Evolutionary conservation across 768 basidiomycete species (phyloP).

Genomic region (Suillus luteus): DNA sequence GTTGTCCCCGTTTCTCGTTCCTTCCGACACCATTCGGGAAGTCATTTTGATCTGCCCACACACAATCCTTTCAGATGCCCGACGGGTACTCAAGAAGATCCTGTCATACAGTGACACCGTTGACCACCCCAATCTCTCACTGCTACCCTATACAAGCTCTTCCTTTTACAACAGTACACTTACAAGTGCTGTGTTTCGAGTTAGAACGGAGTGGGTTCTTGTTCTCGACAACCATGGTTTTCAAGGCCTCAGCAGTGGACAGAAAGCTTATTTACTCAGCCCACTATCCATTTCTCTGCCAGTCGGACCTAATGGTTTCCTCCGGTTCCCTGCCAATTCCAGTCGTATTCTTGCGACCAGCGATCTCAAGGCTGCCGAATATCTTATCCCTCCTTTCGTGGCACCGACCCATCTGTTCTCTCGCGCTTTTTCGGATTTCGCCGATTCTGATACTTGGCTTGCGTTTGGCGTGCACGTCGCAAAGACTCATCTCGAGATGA

Average conservation of each 20-base stretch:
- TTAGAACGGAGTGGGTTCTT: constrained; percentile 52
- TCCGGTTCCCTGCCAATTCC: constrained; percentile 24
- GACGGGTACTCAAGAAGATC: constrained; percentile 36
- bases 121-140: constrained; percentile 45
- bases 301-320: constrained; percentile 44
- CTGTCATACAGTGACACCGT: constrained; percentile 30
- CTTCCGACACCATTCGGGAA: constrained; percentile 40
- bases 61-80: constrained; percentile 35
- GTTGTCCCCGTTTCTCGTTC: constrained; percentile 42
- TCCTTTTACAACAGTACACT: constrained; percentile 27
- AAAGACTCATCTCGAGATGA: constrained; percentile 29
- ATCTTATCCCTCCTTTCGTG: constrained; percentile 65
- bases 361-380: constrained; percentile 42
- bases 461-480: constrained; percentile 27
- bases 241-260: constrained; percentile 31
- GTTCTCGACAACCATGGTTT: constrained; percentile 53
- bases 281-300: constrained; percentile 40
- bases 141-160: constrained; percentile 35
- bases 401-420: constrained; percentile 36
- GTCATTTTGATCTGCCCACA: constrained; percentile 51
- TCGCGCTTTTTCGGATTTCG: constrained; percentile 19
- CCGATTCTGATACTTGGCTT: constrained; percentile 28
- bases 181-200: constrained; percentile 40
- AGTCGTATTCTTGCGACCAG: constrained; percentile 37
- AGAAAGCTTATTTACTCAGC: constrained; percentile 42